Conservation (phyloP, 2,329 filamentous ascomycete species). For the Curvularia spicifera region DNA sequence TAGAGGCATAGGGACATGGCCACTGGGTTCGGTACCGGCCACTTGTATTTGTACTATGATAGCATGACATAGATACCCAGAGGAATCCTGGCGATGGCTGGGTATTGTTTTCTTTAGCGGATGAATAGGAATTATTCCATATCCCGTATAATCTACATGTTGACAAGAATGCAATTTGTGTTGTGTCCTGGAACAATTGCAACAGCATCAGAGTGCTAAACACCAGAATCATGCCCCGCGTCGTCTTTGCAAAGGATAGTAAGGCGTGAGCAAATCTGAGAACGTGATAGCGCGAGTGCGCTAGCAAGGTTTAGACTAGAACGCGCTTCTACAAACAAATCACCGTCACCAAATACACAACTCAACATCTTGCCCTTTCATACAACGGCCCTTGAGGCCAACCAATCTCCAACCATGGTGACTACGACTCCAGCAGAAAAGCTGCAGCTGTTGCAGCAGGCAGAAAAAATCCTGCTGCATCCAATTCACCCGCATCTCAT, state of each 20-base stretch:
- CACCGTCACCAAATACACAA: slow-evolving; percentile 11
- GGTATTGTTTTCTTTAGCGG: slow-evolving; percentile 15
- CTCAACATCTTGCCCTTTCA: not conserved
- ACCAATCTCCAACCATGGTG: slow-evolving; percentile 12
- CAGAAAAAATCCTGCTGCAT: slow-evolving; percentile 52
- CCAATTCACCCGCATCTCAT: slow-evolving; percentile 65
- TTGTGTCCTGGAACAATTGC: not conserved
- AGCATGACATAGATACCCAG: slow-evolving; percentile 23
- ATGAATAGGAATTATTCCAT: slow-evolving; percentile 7
- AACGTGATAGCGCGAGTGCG: slow-evolving; percentile 38
- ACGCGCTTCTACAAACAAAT: slow-evolving; percentile 29
- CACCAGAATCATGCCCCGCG: slow-evolving; percentile 1
- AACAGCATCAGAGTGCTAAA: not conserved
- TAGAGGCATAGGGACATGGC: slow-evolving; percentile 6
- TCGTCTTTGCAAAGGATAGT: not conserved
- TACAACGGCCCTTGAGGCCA: slow-evolving; percentile 18
- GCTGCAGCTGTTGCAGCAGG: slow-evolving; percentile 45
- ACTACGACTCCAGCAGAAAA: slow-evolving; percentile 5
- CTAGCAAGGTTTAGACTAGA: slow-evolving; percentile 27
- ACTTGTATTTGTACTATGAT: slow-evolving; percentile 25
- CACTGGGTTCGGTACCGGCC: slow-evolving; percentile 11
- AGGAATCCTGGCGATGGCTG: slow-evolving; percentile 7
- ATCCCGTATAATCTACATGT: not conserved
- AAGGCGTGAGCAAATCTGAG: not conserved
- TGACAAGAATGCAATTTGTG: not conserved